Evolutionary conservation across 345 rosid genomes (phyloP).

Genomic region (Bruguiera gymnorhiza): DNA sequence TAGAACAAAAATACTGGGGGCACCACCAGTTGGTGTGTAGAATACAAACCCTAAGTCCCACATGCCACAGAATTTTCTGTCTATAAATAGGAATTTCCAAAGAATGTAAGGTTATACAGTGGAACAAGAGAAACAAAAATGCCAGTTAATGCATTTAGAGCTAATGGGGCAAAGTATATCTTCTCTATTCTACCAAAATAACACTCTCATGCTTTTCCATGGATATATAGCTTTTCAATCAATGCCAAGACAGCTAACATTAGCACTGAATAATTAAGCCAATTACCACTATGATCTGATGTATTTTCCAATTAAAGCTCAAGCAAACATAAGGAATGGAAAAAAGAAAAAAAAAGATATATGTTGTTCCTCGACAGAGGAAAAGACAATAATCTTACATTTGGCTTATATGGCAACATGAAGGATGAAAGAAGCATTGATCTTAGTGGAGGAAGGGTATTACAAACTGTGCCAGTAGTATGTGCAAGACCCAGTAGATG

Average conservation of each 20-base stretch:
- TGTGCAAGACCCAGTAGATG: constrained; percentile 56
- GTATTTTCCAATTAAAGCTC: no score
- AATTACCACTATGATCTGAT: no score
- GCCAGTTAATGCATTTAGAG: neutral
- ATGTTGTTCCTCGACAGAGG: neutral
- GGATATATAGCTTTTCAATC: neutral
- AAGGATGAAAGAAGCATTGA: constrained; percentile 61
- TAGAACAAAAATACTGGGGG: neutral
- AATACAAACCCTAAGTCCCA: neutral
- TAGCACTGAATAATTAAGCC: neutral
- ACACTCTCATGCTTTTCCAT: constrained; percentile 9
- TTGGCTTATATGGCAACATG: constrained; percentile 53
- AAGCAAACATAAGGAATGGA: neutral
- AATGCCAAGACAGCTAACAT: neutral
- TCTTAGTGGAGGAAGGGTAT: constrained; percentile 64
- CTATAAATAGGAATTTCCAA: no score
- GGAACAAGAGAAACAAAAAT: neutral
- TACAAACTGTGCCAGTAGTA: constrained; percentile 56
- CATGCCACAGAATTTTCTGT: neutral
- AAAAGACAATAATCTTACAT: constrained; percentile 39
- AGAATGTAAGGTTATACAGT: no score
- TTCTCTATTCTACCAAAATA: constrained; percentile 1
- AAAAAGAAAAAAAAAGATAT: neutral
- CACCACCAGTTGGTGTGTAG: neutral
- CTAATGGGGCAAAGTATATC: neutral